Conservation (phyloP, 495 filamentous ascomycete species). For the Aspergillus homomorphus region DNA sequence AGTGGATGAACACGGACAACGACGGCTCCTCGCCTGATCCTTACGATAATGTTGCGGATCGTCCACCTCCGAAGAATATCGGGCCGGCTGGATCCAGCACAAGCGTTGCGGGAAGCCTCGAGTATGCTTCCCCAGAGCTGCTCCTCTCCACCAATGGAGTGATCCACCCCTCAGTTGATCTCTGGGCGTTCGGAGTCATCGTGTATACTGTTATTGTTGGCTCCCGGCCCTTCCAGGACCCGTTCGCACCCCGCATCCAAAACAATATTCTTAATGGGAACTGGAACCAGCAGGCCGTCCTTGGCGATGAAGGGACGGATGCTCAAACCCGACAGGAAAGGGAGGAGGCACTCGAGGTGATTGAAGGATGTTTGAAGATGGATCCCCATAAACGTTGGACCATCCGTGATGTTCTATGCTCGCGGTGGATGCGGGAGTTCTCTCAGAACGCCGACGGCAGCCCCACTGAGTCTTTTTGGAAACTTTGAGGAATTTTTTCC, state of each 20-base stretch:
- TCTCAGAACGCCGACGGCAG: slow-evolving; percentile 27
- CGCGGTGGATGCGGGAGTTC: slow-evolving; percentile 52
- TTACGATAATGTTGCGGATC: slow-evolving; percentile 46
- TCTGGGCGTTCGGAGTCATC: slow-evolving; percentile 73
- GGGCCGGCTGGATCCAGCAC: slow-evolving; percentile 57
- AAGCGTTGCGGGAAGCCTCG: slow-evolving; percentile 59
- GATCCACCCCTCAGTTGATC: slow-evolving; percentile 57
- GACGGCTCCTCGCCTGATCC: slow-evolving; percentile 48
- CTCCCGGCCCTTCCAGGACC: slow-evolving; percentile 64
- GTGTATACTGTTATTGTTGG: slow-evolving; percentile 62
- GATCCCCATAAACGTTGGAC: slow-evolving; percentile 50
- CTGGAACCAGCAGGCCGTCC: slow-evolving; percentile 56
- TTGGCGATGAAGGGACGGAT: slow-evolving; percentile 29
- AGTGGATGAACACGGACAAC: slow-evolving; percentile 60
- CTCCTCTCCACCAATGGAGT: slow-evolving; percentile 48
- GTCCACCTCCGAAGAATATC: slow-evolving; percentile 46
- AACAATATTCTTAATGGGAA: slow-evolving; percentile 59
- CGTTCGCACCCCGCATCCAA: slow-evolving; percentile 56
- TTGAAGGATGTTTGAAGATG: slow-evolving; percentile 53
- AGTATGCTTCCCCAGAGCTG: slow-evolving; percentile 64
- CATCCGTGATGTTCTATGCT: slow-evolving; percentile 51
- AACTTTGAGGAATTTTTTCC: slow-evolving; percentile 24
- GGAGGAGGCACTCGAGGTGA: slow-evolving; percentile 48
- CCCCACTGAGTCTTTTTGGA: slow-evolving; percentile 35
- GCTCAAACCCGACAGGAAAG: slow-evolving; percentile 22